Evolutionary conservation across 2,329 filamentous ascomycete species (phyloP), one percentile per base, ranked within the genome.

Genomic region (Penicillium sp.): DNA sequence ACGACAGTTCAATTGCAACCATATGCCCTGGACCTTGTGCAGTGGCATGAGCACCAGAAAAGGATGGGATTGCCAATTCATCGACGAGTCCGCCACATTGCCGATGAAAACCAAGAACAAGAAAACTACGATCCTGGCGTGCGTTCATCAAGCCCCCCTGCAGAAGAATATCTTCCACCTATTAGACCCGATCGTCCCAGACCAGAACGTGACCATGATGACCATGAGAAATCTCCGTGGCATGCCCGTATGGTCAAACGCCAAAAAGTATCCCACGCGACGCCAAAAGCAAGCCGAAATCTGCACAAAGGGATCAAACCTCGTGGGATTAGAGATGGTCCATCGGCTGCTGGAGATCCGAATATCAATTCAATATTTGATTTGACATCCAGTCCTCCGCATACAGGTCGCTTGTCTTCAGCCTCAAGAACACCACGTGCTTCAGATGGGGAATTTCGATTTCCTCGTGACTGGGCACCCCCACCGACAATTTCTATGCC

Each of bases 1-100:
- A 79, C 78, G 59, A 73, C 76, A 7, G 79, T 79, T 46, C 79
- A 81, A 51, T 56, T 79, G 27, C 76, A 80, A 57, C 79, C 79
- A 2, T 81, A 80, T 53, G 63, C 74, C 1, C 60, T 79, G 14
- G 79, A 81, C 57, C 68, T 74, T 55, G 76, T 76, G 7, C 72
- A 72, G 51, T 81, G 38, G 38, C 38, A 40, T 10, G 38, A 40
- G n/a, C 16, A 40, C 18, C 38, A 40, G 6, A 40, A 9, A 21
- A 40, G 38, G 22, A 40, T 40, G 38, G 38, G 38, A 6, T n/a
- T 40, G n/a, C 38, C 38, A n/a, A 22, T 47, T 47, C 64, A 34
- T 54, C 56, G 16, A 50, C 65, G 31, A 50, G 49, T 29, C 52
- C 48, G 36, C 49, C 38, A 55, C 46, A 43, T 59, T 14, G 65